Base-by-base conservation (phyloP, 305 asterid genomes). In the Fraxinus floribunda region DNA sequence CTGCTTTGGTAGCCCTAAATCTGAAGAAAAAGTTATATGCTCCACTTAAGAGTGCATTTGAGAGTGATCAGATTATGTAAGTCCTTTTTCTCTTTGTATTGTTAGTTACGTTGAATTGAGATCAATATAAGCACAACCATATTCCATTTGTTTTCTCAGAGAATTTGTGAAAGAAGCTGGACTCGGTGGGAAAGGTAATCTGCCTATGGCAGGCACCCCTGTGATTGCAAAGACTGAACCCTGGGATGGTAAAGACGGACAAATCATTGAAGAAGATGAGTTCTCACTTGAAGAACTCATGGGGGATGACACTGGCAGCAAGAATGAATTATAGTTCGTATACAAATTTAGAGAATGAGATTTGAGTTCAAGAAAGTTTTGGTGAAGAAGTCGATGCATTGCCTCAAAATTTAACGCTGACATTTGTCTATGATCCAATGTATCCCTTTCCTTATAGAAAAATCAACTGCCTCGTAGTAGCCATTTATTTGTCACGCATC, bases 191-290 rank as follows among this genome's bases (percentile, higher is more conserved):
- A 95, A 89, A 84, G 98, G 98, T 52, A 95, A 84, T 74, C 88
- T 94, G 73, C 91, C 98, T 5, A 68, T 94, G 75, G 90, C 81
- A 5, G 89, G 83, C 66, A 86, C 86, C 78, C 97, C 99, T 1
- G 88, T 26, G 62, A 90, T 95, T 34, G 85, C 80, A 79, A 92
- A 86, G 84, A 94, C 86, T 2, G 98, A 92, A 77, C 88, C 95
- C 0, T 95, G 99, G 98, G 98, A 95, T 22, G 99, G 99, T 16
- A 91, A 95, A 90, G 98, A 95, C 81, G 99, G 98, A 35, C 85
- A 94, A 85, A 83, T 93, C 78, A 86, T 92, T 11, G 99, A 95
- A 89, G 99, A 95, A 82, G 99, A 95, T 9, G 99, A 95, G 83
- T 92, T 95, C 83, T 94, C 99, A 24, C 97, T 95, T 18, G 99